Base-by-base conservation (phyloP, 495 filamentous ascomycete species). In the Penicillium soppii region DNA sequence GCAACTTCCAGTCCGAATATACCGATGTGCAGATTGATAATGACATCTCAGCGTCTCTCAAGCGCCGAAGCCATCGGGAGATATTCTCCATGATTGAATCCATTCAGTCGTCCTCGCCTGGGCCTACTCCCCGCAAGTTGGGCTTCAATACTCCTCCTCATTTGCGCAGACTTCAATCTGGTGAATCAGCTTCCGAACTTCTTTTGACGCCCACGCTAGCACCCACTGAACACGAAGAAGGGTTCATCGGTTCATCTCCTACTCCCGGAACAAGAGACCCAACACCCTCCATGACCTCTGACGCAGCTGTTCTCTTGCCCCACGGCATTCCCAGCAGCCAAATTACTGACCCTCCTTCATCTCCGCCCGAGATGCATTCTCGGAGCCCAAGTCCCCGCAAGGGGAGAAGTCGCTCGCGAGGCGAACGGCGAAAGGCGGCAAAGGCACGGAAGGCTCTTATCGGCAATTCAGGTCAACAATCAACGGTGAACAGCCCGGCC, bases 181-280 rank as follows among this genome's bases (percentile, higher is more conserved):
- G 44, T 10, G 61, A 54, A 16, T 45, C 52, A 13, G 50, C 52
- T 1, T 43, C 46, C 41, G 69, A 62, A 40, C 68, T 72, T 15
- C 71, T 74, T 3, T 60, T 71, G 33, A 82, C 81, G 12, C 80
- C 80, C 13, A 77, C 68, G 13, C 63, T 81, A 10, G 59, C 60
- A n/a, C 44, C 67, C 37, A 48, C 60, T 22, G 58, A 75, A 42
- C 59, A 71, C 57, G 58, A 84, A 61, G 80, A 87, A 64, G 79
- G 82, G 13, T 89, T 82, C 56, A 73, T 92, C 35, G 82, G 81
- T 3, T 95, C 88, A n/a, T 94, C 91, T 7, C 91, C 91, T 1
- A 95, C 90, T 0, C 89, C 90, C 7, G 59, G 73, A 63, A 65
- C 83, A 59, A 70, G 71, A 52, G 66, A 68, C 21, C 65, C 63